These are phyloP conservation scores for Pittosporum tobira DNA, from an alignment of 129 eudicot genomes.

Conservation along the genomic window DNA sequence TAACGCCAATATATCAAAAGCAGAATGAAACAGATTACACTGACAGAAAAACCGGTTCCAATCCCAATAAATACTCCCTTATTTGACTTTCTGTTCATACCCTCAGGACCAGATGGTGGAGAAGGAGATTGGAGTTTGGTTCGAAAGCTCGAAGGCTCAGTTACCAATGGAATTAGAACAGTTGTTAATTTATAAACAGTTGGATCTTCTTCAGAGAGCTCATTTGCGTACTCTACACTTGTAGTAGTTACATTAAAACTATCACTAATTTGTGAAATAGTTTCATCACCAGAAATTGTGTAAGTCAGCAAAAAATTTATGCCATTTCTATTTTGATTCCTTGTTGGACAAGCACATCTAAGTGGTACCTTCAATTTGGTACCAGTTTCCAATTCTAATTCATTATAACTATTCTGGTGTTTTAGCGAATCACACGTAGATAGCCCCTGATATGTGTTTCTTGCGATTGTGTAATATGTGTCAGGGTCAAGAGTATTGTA, in stretches of 20 bases:
- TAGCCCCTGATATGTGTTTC: conserved; percentile 37
- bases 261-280: conserved; percentile 26
- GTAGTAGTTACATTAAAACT: conserved; percentile 29
- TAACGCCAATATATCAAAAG: conserved; percentile 7
- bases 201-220: conserved; percentile 21
- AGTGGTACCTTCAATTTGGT: conserved; percentile 42
- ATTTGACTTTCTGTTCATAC: conserved; percentile 17
- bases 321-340: conserved; percentile 32
- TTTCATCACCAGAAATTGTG: conserved; percentile 31
- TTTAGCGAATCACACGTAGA: conserved; percentile 45
- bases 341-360: conserved; percentile 72
- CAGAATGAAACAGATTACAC: conserved; percentile 22
- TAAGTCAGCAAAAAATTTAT: conserved; percentile 37
- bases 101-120: conserved; percentile 2
- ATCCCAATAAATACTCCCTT: conserved; percentile 26
- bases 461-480: conserved; percentile 46
- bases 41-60: conserved; percentile 25
- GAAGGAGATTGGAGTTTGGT: conserved; percentile 14
- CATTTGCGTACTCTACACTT: conserved; percentile 39
- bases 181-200: conserved; percentile 43
- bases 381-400: conserved; percentile 16
- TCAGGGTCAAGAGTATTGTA: not conserved
- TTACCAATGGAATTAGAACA: conserved; percentile 43
- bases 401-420: conserved; percentile 24
- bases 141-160: conserved; percentile 32